Evolutionary conservation across 768 basidiomycete genomes (phyloP), one percentile per base, ranked within the genome.

Genomic region (Agaricus subrufescens): DNA sequence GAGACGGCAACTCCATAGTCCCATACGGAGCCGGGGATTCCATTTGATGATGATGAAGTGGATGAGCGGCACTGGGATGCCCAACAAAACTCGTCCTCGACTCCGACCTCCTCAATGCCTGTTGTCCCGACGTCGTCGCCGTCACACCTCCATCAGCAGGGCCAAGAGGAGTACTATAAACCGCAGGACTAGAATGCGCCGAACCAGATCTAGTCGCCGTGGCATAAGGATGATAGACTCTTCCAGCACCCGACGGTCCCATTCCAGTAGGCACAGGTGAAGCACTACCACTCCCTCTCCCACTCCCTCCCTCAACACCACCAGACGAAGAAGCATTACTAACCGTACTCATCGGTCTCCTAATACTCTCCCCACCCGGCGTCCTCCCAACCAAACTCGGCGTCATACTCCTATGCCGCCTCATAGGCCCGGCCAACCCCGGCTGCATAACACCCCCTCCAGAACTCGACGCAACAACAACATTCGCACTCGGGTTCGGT

Each of bases 361-460:
- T 68, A 48, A 74, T 77, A 34, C 74, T 73, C 60, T 81, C 81
- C 44, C 76, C 81, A 51, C 71, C 52, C 9, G 7, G 34, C 7
- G 25, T 23, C 53, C 45, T 77, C 51, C 84, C 76, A 46, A 75
- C 68, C 29, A 85, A 59, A 0, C 84, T 84, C 8, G 89, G 89
- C 7, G 89, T 91, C 79, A 87, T 88, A 67, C 87, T 89, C 54
- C 89, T 77, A 64, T 89, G 83, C 46, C 89, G 76, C 50, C 87
- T 73, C 46, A 84, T 76, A 9, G 87, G 85, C 9, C 46, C 87
- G 86, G n/a, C 78, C 64, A 12, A 75, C 77, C 50, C 62, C 14
- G 74, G 44, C 34, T 34, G 34, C 34, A 34, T 34, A 34, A 3
- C 7, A 34, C 31, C 31, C 9, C 31, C 31, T 31, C 31, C 31